Percentiles rank a stretch among this genome's conserved stretches.
Evolutionary conservation across 2,329 filamentous ascomycete species (phyloP).

Genomic region (Penicillium sp.): DNA sequence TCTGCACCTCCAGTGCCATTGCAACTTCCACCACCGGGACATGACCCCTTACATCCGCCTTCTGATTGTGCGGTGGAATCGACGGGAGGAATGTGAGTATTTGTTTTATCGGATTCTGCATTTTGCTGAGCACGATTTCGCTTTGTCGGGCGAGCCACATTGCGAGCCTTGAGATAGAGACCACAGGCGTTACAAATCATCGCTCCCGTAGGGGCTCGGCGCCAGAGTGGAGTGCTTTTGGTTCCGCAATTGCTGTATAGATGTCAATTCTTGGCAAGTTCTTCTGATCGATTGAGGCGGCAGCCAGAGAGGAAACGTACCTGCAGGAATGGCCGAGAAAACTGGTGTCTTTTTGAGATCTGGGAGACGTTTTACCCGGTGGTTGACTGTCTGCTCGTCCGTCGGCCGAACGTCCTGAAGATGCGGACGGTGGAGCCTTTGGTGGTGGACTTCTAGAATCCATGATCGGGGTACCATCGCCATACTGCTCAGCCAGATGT

Average conservation of each 20-base stretch:
- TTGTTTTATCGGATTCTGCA: conserved; percentile 28
- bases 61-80: conserved; percentile 32
- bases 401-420: conserved; percentile 23
- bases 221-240: conserved; percentile 91
- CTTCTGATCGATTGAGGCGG: not conserved
- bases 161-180: conserved; percentile 90
- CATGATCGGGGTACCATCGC: conserved; percentile 25
- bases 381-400: conserved; percentile 15
- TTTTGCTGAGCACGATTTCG: conserved; percentile 70
- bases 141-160: conserved; percentile 86
- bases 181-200: conserved; percentile 99
- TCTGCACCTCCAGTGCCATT: conserved; percentile 96
- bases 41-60: conserved; percentile 70
- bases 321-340: conserved; percentile 49
- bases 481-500: conserved; percentile 33
- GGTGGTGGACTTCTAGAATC: conserved; percentile 19
- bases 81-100: conserved; percentile 33
- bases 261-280: conserved; percentile 11
- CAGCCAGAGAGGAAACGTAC: conserved; percentile 28
- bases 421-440: conserved; percentile 16
- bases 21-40: conserved; percentile 90
- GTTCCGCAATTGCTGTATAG: conserved; percentile 86
- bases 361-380: conserved; percentile 37
- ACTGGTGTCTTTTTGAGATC: conserved; percentile 40
- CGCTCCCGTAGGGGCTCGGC: conserved; percentile 86